Evolutionary conservation across 2,329 filamentous ascomycete species (phyloP).

Genomic region (Macroventuria anomochaeta): DNA sequence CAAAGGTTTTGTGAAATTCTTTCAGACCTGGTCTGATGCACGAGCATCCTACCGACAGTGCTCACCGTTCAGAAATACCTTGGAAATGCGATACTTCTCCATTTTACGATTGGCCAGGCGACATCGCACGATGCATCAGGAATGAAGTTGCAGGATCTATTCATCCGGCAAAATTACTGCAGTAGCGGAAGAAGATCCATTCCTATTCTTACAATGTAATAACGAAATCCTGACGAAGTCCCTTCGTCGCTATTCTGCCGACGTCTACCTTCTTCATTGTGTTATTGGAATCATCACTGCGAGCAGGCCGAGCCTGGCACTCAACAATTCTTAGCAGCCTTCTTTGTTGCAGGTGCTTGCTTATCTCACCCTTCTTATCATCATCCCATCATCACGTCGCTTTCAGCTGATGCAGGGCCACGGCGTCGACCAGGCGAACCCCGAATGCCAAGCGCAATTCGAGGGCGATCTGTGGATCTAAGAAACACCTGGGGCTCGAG

Average conservation of each 20-base stretch:
- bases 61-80: slow-evolving; percentile 21
- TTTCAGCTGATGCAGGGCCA: slow-evolving; percentile 8
- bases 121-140: slow-evolving; percentile 7
- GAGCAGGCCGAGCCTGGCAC: background rate
- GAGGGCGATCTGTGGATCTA: slow-evolving; percentile 22
- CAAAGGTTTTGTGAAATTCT: slow-evolving; percentile 28
- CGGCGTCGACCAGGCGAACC: slow-evolving; percentile 7
- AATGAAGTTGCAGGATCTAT: slow-evolving; percentile 8
- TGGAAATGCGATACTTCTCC: background rate
- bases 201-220: slow-evolving; percentile 1
- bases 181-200: slow-evolving; percentile 11
- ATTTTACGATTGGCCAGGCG: slow-evolving; percentile 3
- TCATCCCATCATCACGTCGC: slow-evolving; percentile 1
- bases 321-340: background rate
- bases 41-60: slow-evolving; percentile 17
- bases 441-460: slow-evolving; percentile 13
- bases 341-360: background rate
- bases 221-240: background rate
- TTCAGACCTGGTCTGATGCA: slow-evolving; percentile 30
- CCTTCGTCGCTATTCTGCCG: background rate
- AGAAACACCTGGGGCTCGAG: slow-evolving; percentile 14
- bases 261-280: background rate
- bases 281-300: background rate
- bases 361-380: slow-evolving; percentile 5
- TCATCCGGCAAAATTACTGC: slow-evolving; percentile 8